Base-by-base conservation (phyloP, 345 rosid genomes). In the Geranium rotundifolium region DNA sequence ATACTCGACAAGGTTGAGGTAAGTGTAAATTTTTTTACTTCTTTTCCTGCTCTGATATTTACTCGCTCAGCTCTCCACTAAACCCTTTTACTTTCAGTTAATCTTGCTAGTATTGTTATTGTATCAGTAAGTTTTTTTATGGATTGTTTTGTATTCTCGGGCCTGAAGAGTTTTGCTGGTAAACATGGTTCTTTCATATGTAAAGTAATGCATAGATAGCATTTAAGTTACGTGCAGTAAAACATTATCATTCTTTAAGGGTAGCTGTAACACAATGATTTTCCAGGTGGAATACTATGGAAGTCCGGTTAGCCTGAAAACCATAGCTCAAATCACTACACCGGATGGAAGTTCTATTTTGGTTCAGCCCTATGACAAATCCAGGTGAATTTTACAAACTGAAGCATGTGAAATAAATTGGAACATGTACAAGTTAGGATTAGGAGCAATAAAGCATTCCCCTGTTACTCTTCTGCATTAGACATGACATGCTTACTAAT, bases 321-420 rank as follows among this genome's bases (percentile, higher is more conserved):
- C 85, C 80, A 79, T 89, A 13, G 95, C 98, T 63, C 96, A 92
- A 78, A 92, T 92, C 71, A 89, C 77, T 71, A 81, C 91, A 1
- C 98, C 98, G 64, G 98, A 92, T 79, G 84, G 90, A 20, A 81
- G 77, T 72, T 87, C 98, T 82, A 84, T 92, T 29, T 73, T 92
- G 92, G 70, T 92, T 70, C 91, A 89, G 75, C 97, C 98, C 60
- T 92, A 75, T 70, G 97, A 92, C 77, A 92, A 92, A 71, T 89
- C 97, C 75, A 92, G 96, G 97, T 92, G 49, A 55, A 75, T 56
- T 60, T 15, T 15, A 58, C 37, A 17, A 41, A 60, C 17, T 49
- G 5, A 16, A 57, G 46, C 55, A 41, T 61, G 41, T 55, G 49
- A 60, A 56, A 49, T 16, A 17, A 55, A 50, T 52, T 67, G 71